Evolutionary conservation across 805 yeast genomes (phyloP).

Genomic region (Komagataella populi): DNA sequence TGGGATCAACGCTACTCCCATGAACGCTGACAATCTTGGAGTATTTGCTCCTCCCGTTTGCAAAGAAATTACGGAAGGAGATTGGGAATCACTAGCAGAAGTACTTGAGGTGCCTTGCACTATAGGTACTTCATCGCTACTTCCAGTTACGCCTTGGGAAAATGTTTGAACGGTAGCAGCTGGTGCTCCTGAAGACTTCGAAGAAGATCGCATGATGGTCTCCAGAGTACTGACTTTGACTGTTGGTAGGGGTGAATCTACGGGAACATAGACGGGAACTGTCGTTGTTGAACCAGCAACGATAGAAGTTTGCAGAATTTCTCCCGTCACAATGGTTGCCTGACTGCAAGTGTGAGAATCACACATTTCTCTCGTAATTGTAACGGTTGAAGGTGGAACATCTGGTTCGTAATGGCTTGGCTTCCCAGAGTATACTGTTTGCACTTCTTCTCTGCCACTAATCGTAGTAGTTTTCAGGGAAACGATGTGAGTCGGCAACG

Average conservation of each 20-base stretch:
- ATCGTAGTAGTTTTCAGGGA: neutral
- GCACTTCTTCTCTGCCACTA: neutral
- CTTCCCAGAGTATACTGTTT: neutral
- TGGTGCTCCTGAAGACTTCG: neutral
- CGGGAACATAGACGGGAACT: neutral
- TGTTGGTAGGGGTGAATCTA: neutral
- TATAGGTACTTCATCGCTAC: neutral
- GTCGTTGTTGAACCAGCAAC: neutral
- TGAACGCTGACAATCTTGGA: neutral
- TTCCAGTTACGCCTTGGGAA: neutral
- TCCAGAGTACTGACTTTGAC: neutral
- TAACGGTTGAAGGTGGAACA: neutral
- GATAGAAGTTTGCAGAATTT: neutral
- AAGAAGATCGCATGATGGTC: neutral
- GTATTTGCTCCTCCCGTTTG: neutral
- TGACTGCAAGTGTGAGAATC: neutral
- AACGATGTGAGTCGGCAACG: neutral
- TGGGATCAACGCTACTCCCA: neutral
- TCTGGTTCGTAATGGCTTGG: neutral
- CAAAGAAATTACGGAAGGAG: neutral
- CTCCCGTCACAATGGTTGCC: neutral
- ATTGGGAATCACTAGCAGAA: neutral
- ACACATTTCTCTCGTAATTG: neutral
- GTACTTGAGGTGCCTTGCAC: neutral
- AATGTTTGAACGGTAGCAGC: neutral